Conservation (phyloP, 2,329 filamentous ascomycete genomes). For the Thielaviopsis punctulata region DNA sequence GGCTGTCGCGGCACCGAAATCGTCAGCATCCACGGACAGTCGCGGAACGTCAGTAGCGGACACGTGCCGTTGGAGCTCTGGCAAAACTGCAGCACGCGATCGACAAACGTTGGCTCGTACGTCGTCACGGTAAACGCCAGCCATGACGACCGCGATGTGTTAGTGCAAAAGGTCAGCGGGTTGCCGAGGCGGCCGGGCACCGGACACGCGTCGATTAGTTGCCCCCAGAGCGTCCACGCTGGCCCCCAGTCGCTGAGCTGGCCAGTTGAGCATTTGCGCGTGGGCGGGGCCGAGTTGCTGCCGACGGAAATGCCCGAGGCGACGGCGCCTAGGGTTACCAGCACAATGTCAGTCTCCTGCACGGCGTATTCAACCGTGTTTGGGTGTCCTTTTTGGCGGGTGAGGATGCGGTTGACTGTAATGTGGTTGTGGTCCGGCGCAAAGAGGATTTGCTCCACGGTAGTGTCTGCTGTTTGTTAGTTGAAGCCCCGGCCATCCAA, state of each 20-base stretch:
- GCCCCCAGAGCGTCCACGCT: slow-evolving; percentile 25
- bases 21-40: slow-evolving; percentile 24
- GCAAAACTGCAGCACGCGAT: slow-evolving; percentile 16
- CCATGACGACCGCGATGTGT: slow-evolving; percentile 21
- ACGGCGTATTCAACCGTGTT: neutral
- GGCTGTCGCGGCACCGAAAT: slow-evolving; percentile 25
- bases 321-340: slow-evolving; percentile 23
- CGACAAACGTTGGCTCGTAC: slow-evolving; percentile 17
- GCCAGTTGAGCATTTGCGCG: neutral
- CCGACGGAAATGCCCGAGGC: slow-evolving; percentile 16
- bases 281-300: slow-evolving; percentile 1
- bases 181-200: slow-evolving; percentile 23
- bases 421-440: neutral
- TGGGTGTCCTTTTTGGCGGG: neutral
- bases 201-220: slow-evolving; percentile 20
- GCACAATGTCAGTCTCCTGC: slow-evolving; percentile 19
- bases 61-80: slow-evolving; percentile 18
- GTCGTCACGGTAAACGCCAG: slow-evolving; percentile 25
- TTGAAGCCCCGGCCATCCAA: no score
- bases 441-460: neutral
- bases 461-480: no score
- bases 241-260: slow-evolving; percentile 20
- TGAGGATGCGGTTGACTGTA: neutral
- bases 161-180: slow-evolving; percentile 20
- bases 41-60: slow-evolving; percentile 17